Conservation (phyloP, 257 asterid genomes). For the Salvia rosmarinus region DNA sequence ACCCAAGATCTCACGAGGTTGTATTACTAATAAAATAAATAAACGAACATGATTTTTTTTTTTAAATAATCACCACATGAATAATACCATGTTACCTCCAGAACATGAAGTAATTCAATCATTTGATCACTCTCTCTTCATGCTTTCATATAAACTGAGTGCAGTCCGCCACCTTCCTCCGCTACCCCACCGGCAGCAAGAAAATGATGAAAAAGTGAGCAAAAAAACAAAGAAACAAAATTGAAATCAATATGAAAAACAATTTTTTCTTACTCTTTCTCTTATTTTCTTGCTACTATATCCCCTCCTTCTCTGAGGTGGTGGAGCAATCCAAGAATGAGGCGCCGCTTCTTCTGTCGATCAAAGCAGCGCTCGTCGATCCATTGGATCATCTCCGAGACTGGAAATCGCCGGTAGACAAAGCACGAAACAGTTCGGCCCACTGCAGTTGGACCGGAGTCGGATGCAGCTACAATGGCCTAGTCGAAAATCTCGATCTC, state of each 20-base stretch:
- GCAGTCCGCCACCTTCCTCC: too few relatives aligned
- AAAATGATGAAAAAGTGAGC: constrained; percentile 37
- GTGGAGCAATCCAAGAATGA: too few relatives aligned
- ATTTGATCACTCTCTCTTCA: constrained; percentile 38
- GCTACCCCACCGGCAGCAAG: constrained; percentile 33
- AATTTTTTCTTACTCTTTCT: constrained; percentile 32
- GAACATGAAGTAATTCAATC: constrained; percentile 21
- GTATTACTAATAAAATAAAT: constrained; percentile 2
- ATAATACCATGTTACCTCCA: constrained; percentile 25
- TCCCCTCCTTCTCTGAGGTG: constrained; percentile 28
- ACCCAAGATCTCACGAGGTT: constrained; percentile 76
- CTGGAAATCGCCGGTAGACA: constrained; percentile 52
- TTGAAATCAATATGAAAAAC: constrained; percentile 43
- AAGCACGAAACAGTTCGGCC: constrained; percentile 26
- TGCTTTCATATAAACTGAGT: constrained; percentile 32
- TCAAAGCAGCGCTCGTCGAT: constrained; percentile 58
- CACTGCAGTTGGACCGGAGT: constrained; percentile 78
- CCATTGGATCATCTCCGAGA: constrained; percentile 56
- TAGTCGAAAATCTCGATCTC: constrained; percentile 58
- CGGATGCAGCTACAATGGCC: constrained; percentile 57
- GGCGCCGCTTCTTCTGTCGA: constrained; percentile 48
- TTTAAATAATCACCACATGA: constrained; percentile 35
- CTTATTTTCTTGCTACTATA: constrained; percentile 30
- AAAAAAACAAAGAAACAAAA: background rate
- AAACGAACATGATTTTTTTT: too few relatives aligned